Evolutionary conservation across 768 basidiomycete species (phyloP), one percentile per base, ranked within the genome.

Genomic region (Galerina marginata): DNA sequence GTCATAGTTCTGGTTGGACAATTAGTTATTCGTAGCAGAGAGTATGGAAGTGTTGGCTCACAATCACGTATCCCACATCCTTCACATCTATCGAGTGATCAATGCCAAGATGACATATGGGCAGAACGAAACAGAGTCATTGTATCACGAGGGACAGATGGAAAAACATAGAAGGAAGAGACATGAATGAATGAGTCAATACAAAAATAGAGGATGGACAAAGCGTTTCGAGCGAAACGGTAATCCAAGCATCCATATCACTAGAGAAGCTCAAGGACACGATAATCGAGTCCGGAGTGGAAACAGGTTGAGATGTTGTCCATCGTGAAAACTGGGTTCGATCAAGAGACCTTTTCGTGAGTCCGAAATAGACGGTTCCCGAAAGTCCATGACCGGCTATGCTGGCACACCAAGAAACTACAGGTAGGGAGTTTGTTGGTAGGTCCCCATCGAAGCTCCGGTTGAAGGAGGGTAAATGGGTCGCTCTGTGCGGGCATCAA

Each of bases 61-160:
- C 93, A 68, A 99, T 94, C 65, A 98, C 95, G 77, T 95, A 98
- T 68, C 92, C 91, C 67, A 99, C 95, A 80, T 99, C 96, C 90
- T 99, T 98, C 78, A 99, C 96, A 83, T 97, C 96, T 97, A 79
- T 67, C 65, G 61, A 74, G 69, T 68, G 68, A 69, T 73, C 59
- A 69, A 61, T 71, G 63, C 72, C 68, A 68, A 69, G 67, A 58
- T 71, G 58, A 70, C 58, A 72, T 64, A 71, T 69, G 72, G 46
- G 50, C 48, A 60, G 25, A 45, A 49, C 59, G 57, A 33, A 44
- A 46, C 26, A 72, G 72, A 66, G 69, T 68, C 70, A 69, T 74
- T 69, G 67, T 47, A 54, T 56, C 44, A 60, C 33, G 48, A 55
- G 60, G 37, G 48, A 54, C 74, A 49, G 9, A 75, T 69, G 68